Conservation (phyloP, 176 grass and related monocot species). For the Canna indica region DNA sequence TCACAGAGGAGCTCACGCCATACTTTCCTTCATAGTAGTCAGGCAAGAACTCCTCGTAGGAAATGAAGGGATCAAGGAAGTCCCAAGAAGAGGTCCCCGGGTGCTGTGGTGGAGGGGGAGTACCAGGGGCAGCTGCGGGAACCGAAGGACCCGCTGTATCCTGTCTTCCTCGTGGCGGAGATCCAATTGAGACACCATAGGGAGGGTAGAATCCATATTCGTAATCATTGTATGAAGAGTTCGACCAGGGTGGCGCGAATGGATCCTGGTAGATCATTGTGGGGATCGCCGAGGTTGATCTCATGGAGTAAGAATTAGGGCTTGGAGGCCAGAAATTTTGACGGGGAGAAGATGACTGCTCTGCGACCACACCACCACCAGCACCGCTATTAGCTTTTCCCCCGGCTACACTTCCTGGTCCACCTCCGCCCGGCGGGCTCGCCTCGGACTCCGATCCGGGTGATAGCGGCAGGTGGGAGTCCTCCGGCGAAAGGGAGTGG, state of each 20-base stretch:
- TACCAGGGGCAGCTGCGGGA: conserved; percentile 23
- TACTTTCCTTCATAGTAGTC: conserved; percentile 25
- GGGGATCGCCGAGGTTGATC: conserved; percentile 34
- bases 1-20: conserved; percentile 15
- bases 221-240: conserved; percentile 21
- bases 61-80: conserved; percentile 61
- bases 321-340: background rate
- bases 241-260: conserved; percentile 16
- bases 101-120: conserved; percentile 24
- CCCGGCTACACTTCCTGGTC: background rate
- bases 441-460: conserved; percentile 7
- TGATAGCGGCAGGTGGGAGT: conserved; percentile 15
- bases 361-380: background rate
- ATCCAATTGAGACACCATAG: conserved; percentile 1
- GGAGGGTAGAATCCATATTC: conserved; percentile 27
- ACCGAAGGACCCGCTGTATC: background rate
- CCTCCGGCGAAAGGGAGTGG: conserved; percentile 55
- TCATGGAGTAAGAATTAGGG: conserved; percentile 31
- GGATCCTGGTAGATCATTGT: conserved; percentile 32
- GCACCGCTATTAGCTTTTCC: background rate
- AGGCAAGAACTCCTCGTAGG: conserved; percentile 44
- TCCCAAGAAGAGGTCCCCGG: conserved; percentile 50
- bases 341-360: background rate
- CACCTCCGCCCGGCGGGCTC: conserved; percentile 6
- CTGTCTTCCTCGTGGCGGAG: background rate